Base-by-base conservation (phyloP, 2,329 filamentous ascomycete genomes). In the Colletotrichum sp. region DNA sequence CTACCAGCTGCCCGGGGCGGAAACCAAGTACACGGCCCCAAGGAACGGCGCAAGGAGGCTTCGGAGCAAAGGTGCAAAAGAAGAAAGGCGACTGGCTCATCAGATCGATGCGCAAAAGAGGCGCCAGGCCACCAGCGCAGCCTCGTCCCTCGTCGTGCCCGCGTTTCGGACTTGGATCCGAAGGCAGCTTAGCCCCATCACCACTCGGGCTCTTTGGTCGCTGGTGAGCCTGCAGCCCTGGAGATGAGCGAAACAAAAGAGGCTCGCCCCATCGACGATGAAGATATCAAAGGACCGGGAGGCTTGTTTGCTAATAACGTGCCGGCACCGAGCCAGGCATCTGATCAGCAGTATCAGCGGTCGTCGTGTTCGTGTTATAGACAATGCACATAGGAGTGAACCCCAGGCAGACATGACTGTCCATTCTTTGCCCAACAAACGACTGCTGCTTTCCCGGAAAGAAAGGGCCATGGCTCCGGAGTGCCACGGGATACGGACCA, bases 91-190 rank as follows among this genome's bases (percentile, higher is more conserved):
- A 67, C 34, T 67, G 70, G 69, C 21, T 43, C 61, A 43, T 67
- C 70, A 71, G 61, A 38, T 64, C n/a, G 61, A 36, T 21, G 34
- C 32, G 52, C 28, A 30, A 60, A 8, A 68, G 30, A 24, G 5
- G 15, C 71, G 66, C 34, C 67, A 72, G 72, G 62, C 60, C 72
- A 58, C 71, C 67, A 70, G 13, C 24, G 68, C 61, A 67, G 69
- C 56, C 69, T 75, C 65, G 55, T 38, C 32, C 9, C 60, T 38
- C 24, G 21, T 55, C 24, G 32, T 55, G 38, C 36, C 68, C 62
- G 55, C 68, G 36, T 36, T 66, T 62, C 68, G 68, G 68, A 62
- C 36, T 28, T 38, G 9, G 8, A 58, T 66, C 68, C 62, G 68
- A 67, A 75, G 48, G 32, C 48, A 61, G 68, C 62, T 55, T 48